These are phyloP conservation scores for Fraxinus pennsylvanica DNA, from an alignment of 257 asterid genomes.

Conservation along the genomic window DNA sequence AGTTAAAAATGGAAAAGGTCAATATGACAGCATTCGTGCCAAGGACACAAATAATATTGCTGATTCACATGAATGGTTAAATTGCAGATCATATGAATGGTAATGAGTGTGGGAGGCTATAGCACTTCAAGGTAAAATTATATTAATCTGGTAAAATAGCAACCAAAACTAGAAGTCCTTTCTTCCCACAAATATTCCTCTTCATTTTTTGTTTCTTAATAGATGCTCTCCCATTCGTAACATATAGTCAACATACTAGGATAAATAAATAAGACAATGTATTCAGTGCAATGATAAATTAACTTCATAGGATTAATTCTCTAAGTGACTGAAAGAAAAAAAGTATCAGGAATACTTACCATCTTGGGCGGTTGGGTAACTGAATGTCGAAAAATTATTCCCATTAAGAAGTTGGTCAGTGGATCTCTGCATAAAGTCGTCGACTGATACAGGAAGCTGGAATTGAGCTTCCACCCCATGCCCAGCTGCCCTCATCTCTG, in stretches of 20 bases:
- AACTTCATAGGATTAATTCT: conserved; percentile 16
- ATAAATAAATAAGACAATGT: background rate
- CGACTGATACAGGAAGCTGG: conserved; percentile 89
- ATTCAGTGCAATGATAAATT: background rate
- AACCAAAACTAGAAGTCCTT: background rate
- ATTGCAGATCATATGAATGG: background rate
- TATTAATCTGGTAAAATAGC: background rate
- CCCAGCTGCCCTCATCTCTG: conserved; percentile 99
- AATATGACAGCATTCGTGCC: background rate
- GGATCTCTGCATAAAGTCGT: conserved; percentile 94
- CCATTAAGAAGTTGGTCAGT: conserved; percentile 81
- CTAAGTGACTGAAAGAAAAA: conserved; percentile 23
- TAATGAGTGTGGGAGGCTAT: background rate
- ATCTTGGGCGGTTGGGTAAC: conserved; percentile 71
- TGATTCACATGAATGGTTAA: background rate
- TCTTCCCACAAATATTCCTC: background rate
- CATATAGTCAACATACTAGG: background rate
- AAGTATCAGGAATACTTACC: conserved; percentile 46
- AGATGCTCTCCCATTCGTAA: background rate
- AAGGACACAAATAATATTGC: background rate
- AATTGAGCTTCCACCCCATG: conserved; percentile 94
- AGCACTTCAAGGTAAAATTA: background rate
- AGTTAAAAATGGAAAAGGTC: background rate
- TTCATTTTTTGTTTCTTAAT: background rate
- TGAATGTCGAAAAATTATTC: conserved; percentile 54